phyloP scores from a whole-genome alignment of 148 eudicot species.

The Cornus florida region DNA sequence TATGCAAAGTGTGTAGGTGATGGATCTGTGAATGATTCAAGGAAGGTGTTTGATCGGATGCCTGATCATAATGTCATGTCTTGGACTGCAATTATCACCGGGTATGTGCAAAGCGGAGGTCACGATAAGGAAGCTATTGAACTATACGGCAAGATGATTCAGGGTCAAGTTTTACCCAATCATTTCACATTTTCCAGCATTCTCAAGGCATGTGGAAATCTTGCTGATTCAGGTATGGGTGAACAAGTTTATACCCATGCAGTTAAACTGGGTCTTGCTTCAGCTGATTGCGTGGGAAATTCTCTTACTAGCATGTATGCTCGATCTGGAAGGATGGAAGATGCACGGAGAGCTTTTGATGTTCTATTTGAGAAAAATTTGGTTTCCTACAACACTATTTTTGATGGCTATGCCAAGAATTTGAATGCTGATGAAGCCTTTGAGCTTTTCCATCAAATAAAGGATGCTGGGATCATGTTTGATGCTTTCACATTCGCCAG shows the following conservation, averaged over 20 bases:
- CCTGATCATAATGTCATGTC: conserved; percentile 55
- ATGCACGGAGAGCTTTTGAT: conserved; percentile 60
- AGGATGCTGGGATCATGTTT: conserved; percentile 20
- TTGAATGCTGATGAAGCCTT: conserved; percentile 36
- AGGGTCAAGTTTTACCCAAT: conserved; percentile 48
- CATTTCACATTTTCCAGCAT: conserved; percentile 60
- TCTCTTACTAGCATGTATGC: conserved; percentile 62
- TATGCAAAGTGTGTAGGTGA: conserved; percentile 45
- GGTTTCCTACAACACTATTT: conserved; percentile 46
- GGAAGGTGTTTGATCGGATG: conserved; percentile 53
- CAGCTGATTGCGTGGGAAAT: conserved; percentile 50
- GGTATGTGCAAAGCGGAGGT: conserved; percentile 47
- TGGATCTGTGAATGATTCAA: conserved; percentile 42
- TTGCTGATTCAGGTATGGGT: conserved; percentile 44
- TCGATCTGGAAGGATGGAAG: conserved; percentile 43
- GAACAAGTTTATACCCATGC: conserved; percentile 53
- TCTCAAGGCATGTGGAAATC: conserved; percentile 55
- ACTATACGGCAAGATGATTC: conserved; percentile 48
- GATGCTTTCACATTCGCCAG: conserved; percentile 65
- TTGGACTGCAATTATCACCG: conserved; percentile 62
- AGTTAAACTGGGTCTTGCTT: conserved; percentile 46
- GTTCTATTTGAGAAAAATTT: conserved; percentile 52
- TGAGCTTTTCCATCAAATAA: conserved; percentile 36
- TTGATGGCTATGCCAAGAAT: conserved; percentile 49
- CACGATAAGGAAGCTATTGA: conserved; percentile 48